A percentile compares a stretch with the other conserved stretches of the same genome.
Conservation (phyloP, 805 yeast species). For the Kluyveromyces lactis region DNA sequence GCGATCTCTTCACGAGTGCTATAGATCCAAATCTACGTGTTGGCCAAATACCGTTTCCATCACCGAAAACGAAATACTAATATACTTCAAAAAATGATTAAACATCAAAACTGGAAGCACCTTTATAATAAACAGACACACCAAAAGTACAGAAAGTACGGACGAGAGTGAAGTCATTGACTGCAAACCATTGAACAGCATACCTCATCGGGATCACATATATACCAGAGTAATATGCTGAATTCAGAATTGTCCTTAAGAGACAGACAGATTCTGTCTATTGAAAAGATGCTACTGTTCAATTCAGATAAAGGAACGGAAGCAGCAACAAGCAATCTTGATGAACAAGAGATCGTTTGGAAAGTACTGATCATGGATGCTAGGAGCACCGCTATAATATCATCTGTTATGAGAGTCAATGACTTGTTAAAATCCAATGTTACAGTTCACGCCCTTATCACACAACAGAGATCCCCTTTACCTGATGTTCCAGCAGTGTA, state of each 20-base stretch:
- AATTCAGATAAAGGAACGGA: slow-evolving; percentile 51
- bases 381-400: slow-evolving; percentile 74
- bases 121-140: no score
- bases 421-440: slow-evolving; percentile 86
- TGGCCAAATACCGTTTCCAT: no score
- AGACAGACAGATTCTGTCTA: slow-evolving; percentile 33
- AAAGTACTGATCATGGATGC: slow-evolving; percentile 80
- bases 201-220: no score
- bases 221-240: background rate
- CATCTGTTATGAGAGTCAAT: slow-evolving; percentile 86
- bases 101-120: no score
- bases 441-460: slow-evolving; percentile 76
- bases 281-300: slow-evolving; percentile 80
- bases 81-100: no score
- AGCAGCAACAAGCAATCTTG: slow-evolving; percentile 46
- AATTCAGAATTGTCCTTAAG: slow-evolving; percentile 27
- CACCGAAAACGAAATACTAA: no score
- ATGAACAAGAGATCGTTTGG: slow-evolving; percentile 73
- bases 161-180: no score
- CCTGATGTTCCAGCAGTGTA: slow-evolving; percentile 95
- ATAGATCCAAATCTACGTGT: no score
- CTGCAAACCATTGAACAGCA: no score
- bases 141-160: no score
- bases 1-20: no score
- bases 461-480: slow-evolving; percentile 65